Evolutionary conservation across 2,329 filamentous ascomycete genomes (phyloP), one percentile per base, ranked within the genome.

Genomic region (Penicillium frequentans): DNA sequence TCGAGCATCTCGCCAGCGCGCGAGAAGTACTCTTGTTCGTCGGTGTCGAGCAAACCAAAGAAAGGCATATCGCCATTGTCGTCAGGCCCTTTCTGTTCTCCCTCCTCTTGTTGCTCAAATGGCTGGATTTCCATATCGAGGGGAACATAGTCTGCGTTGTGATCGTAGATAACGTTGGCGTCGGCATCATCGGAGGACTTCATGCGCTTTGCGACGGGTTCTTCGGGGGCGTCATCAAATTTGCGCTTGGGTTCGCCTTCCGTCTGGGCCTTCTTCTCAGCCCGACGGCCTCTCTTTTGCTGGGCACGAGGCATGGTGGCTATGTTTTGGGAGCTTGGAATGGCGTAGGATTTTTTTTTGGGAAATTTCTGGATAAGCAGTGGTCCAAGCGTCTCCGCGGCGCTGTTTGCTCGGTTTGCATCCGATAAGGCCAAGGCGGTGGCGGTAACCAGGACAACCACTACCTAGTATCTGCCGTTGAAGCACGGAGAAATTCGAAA

Each of bases 11-110:
- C 90, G 78, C 96, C 93, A 53, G 93, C 92, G 48, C 87, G 86
- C 64, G 90, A 89, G 75, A 98, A 99, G 75, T 97, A 97, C 74
- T 97, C 93, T 71, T 96, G 91, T 79, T 99, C 95, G 64, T 96
- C 86, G 54, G 96, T 89, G 67, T 91, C 90, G 26, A 99, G 87
- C 81, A 97, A 88, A 62, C 95, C 95, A 68, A 96, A 98, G 79
- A 96, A 99, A 55, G 90, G 87, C 65, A 81, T 85, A 58, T 91
- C 90, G 10, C 75, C 75, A 3, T 68, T 27, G 5, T 37, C 45
- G 1, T 51, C 48, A 5, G 37, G 70, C 35, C 68, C 70, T 37
- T 70, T 42, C 19, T 42, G 39, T 42, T 42, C 69, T 19, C 49
- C 51, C 8, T 60, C 57, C 13, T 65, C 67, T 19, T 66, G 56